phyloP scores from a whole-genome alignment of 2,329 filamentous ascomycete species.

The Trichocomaceae sp. region DNA sequence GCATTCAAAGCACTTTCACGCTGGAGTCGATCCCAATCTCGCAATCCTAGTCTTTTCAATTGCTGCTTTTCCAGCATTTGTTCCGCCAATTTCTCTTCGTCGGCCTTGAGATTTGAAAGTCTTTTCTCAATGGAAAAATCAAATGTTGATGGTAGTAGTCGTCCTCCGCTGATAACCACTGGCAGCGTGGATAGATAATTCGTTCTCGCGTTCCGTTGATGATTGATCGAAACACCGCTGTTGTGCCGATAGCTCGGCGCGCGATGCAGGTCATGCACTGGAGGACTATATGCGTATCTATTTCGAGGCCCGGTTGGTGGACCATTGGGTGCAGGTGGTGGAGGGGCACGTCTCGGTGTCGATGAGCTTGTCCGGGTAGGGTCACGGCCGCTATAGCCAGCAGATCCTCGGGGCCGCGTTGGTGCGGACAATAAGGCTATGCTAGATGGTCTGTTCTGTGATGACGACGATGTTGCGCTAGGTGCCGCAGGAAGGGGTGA shows the following conservation, averaged over 20 bases:
- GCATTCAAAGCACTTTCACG: constrained; percentile 42
- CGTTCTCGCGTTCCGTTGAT: constrained; percentile 32
- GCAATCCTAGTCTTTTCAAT: constrained; percentile 35
- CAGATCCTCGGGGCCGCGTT: constrained; percentile 41
- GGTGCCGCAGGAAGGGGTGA: constrained; percentile 22
- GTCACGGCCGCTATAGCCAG: constrained; percentile 23
- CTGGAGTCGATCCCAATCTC: constrained; percentile 44
- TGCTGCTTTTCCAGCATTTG: constrained; percentile 41
- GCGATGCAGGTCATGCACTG: constrained; percentile 27
- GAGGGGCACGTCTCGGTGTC: constrained; percentile 29
- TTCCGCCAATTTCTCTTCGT: constrained; percentile 39
- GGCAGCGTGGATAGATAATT: constrained; percentile 35
- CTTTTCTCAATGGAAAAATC: constrained; percentile 38
- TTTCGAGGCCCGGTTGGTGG: constrained; percentile 34
- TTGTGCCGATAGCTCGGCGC: constrained; percentile 31
- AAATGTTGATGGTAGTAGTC: constrained; percentile 31
- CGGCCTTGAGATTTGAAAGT: constrained; percentile 39
- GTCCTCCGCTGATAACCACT: constrained; percentile 38
- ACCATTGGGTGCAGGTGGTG: constrained; percentile 22
- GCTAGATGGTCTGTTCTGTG: constrained; percentile 33
- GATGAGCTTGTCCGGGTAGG: constrained; percentile 27
- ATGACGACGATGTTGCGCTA: constrained; percentile 26
- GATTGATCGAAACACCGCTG: constrained; percentile 10
- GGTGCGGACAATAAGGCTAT: constrained; percentile 41
- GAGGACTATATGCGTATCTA: constrained; percentile 22